Evolutionary conservation across 768 basidiomycete genomes (phyloP).

Genomic region (Tylopilus subfusipes): DNA sequence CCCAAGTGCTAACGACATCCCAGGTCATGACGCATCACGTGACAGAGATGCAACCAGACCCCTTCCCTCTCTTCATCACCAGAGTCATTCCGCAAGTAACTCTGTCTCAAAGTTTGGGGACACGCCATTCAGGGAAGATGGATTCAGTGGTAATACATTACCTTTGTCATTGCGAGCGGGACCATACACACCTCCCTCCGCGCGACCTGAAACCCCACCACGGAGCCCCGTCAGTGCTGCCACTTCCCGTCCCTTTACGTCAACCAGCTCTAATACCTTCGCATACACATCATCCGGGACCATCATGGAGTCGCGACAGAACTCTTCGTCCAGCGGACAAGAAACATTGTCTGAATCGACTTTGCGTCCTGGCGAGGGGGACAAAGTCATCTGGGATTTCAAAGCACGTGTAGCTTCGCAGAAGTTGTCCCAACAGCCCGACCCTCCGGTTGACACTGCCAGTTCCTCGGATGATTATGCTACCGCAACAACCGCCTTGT

Average conservation of each 20-base stretch:
- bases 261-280: conserved; percentile 29
- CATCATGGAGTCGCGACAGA: conserved; percentile 23
- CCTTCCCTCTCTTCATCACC: conserved; percentile 22
- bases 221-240: conserved; percentile 59
- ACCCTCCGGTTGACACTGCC: conserved; percentile 18
- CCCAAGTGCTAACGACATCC: conserved; percentile 16
- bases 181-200: conserved; percentile 19
- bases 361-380: conserved; percentile 30
- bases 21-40: conserved; percentile 19
- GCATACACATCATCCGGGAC: conserved; percentile 29
- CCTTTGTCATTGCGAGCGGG: conserved; percentile 29
- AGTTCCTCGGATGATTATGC: conserved; percentile 28
- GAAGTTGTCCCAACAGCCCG: conserved; percentile 16
- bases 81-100: conserved; percentile 24
- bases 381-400: conserved; percentile 31
- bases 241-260: conserved; percentile 40
- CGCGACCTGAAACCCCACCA: conserved; percentile 49
- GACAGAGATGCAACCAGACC: conserved; percentile 32
- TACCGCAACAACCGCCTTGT: conserved; percentile 29
- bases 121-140: conserved; percentile 28
- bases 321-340: conserved; percentile 29
- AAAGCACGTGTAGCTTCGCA: conserved; percentile 17
- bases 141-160: conserved; percentile 21
- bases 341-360: conserved; percentile 34
- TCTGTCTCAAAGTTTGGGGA: conserved; percentile 34